A percentile compares a stretch with the other conserved stretches of the same genome.
Evolutionary conservation across 1,139 yeast genomes (phyloP).

Genomic region (Taiozyma onychis): DNA sequence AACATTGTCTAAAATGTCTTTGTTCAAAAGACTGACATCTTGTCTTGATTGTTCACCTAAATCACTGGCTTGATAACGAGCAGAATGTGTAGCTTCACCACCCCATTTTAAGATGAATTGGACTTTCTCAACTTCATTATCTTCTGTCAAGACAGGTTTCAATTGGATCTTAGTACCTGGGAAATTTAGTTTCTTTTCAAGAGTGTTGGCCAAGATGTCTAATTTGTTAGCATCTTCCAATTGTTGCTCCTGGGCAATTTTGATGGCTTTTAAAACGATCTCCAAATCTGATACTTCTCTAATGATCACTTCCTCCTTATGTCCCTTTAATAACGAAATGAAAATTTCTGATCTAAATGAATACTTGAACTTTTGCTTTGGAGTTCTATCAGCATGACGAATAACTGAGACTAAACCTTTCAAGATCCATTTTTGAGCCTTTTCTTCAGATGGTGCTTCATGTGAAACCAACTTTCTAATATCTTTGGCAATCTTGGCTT

Average conservation of each 20-base stretch:
- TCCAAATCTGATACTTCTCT: slow-evolving; percentile 82
- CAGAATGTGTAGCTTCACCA: slow-evolving; percentile 99
- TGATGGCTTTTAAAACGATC: slow-evolving; percentile 81
- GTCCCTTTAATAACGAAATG: slow-evolving; percentile 84
- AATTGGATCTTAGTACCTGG: slow-evolving; percentile 97
- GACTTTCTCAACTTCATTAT: slow-evolving; percentile 84
- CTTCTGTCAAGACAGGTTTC: slow-evolving; percentile 74
- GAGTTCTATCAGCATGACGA: slow-evolving; percentile 97
- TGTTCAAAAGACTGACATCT: slow-evolving; percentile 79
- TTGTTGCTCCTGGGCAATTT: slow-evolving; percentile 69
- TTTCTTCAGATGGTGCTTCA: slow-evolving; percentile 46
- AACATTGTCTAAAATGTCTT: slow-evolving; percentile 78
- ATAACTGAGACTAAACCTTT: slow-evolving; percentile 90
- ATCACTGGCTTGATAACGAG: slow-evolving; percentile 89
- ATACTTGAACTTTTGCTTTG: slow-evolving; percentile 97
- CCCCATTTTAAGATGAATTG: slow-evolving; percentile 98
- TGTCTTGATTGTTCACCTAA: slow-evolving; percentile 95
- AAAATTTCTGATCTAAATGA: slow-evolving; percentile 87
- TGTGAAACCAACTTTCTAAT: slow-evolving; percentile 26
- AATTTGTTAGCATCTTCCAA: slow-evolving; percentile 80
- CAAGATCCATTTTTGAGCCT: slow-evolving; percentile 94
- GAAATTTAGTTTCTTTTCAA: slow-evolving; percentile 81
- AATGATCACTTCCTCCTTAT: slow-evolving; percentile 91
- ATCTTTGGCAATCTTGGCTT: slow-evolving; percentile 51
- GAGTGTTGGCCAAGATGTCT: slow-evolving; percentile 68